Evolutionary conservation across 805 yeast genomes (phyloP).

Genomic region (Cyberlindnera galapagoensis): DNA sequence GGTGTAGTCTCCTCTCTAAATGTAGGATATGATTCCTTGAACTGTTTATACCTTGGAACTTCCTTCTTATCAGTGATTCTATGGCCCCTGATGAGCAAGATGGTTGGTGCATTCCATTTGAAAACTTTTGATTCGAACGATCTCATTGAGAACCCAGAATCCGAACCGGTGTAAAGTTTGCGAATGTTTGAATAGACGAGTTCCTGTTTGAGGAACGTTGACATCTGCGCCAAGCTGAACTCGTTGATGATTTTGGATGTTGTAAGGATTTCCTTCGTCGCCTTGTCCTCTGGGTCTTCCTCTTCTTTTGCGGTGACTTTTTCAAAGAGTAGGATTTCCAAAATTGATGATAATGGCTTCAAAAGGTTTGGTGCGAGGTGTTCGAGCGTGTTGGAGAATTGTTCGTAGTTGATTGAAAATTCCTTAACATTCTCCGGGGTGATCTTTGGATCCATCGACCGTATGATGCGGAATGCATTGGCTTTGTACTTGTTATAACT

Average conservation of each 20-base stretch:
- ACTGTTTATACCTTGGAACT: slow-evolving; percentile 43
- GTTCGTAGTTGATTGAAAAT: slow-evolving; percentile 22
- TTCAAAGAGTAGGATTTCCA: slow-evolving; percentile 35
- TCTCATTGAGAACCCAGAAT: slow-evolving; percentile 80
- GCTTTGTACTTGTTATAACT: slow-evolving; percentile 39
- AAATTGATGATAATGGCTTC: slow-evolving; percentile 35
- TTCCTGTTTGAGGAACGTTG: slow-evolving; percentile 32
- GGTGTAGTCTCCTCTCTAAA: slow-evolving; percentile 24
- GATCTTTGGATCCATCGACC: slow-evolving; percentile 41
- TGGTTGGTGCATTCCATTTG: slow-evolving; percentile 87
- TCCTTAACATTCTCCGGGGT: slow-evolving; percentile 17
- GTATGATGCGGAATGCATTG: slow-evolving; percentile 38
- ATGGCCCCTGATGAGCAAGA: slow-evolving; percentile 60
- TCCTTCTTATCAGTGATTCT: slow-evolving; percentile 22
- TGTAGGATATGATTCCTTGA: slow-evolving; percentile 42
- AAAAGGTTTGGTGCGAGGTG: slow-evolving; percentile 38
- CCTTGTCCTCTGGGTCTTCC: too few species aligned
- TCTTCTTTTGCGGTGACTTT: slow-evolving; percentile 4
- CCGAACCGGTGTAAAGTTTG: slow-evolving; percentile 65
- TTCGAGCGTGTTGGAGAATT: slow-evolving; percentile 28
- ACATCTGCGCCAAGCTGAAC: slow-evolving; percentile 35
- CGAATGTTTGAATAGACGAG: slow-evolving; percentile 42
- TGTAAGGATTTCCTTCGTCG: slow-evolving; percentile 8
- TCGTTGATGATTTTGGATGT: slow-evolving; percentile 34
- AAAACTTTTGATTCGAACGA: slow-evolving; percentile 63